Evolutionary conservation across 306 rosid species (phyloP), one percentile per base, ranked within the genome.

Genomic region (Vigna radiata): DNA sequence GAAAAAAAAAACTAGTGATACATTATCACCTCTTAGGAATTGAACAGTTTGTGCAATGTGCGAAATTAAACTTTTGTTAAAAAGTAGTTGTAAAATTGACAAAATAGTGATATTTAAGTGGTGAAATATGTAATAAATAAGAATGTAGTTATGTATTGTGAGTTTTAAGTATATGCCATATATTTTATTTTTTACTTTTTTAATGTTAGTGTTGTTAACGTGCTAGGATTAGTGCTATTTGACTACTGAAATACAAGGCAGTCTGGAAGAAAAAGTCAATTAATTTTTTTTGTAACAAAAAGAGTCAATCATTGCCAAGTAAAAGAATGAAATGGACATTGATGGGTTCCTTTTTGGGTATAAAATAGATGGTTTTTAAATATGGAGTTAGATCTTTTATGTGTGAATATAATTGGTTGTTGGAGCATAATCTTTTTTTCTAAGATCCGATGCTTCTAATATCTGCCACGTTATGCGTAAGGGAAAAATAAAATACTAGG

Each of bases 381-480:
- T 65, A 76, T 56, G 61, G 29, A 21, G 6, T 65, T 53, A 54
- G 64, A 29, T 33, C 11, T 66, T 44, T 62, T 6, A 63, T 66
- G 56, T 81, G 72, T 80, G 18, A 16, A 0, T 47, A 67, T 74
- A 29, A 81, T 68, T 59, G 70, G 46, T 58, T 75, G 27, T 29
- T 67, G 25, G 75, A 54, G 55, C 36, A 65, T 55, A 56, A 46
- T 31, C 53, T 53, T 31, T 1, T 33, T 48, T 56, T 80, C 39
- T 44, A 47, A 27, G 41, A 8, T 72, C 46, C 9, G 17, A 8
- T 4, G 73, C 72, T 80, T 59, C 61, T 12, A 48, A 49, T 49
- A 31, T 61, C 54, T 76, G 77, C 31, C 77, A 61, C 77, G 73
- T 81, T 75, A 17, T 2, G 25, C 39, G 15, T 41, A 48, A 58